Evolutionary conservation across 2,329 filamentous ascomycete genomes (phyloP), one percentile per base, ranked within the genome.

Genomic region (Sporothrix sp.): DNA sequence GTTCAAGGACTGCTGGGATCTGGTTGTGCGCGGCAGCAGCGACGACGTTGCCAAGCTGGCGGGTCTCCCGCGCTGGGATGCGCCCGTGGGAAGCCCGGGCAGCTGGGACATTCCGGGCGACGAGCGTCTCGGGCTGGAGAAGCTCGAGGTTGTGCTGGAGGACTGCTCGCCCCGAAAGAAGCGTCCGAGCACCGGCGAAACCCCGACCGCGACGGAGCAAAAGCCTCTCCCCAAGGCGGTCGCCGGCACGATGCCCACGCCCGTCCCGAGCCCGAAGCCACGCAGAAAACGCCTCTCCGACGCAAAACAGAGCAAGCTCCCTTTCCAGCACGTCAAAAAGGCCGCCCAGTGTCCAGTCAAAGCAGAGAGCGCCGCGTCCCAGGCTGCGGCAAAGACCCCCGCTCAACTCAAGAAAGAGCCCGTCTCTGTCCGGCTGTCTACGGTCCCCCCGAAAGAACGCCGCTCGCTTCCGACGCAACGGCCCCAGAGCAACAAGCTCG

Each of bases 1-100:
- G 52, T 83, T 97, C 56, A 90, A 91, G 62, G 85, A 94, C 56
- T 89, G 87, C 61, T 98, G 90, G 85, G 93, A 98, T 66, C 69
- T 96, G 54, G 81, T 97, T 16, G 85, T 98, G 32, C 82, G 81
- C 57, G 90, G 88, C 18, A 85, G 85, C 59, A 93, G 87, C 62
- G 93, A 98, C 63, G 82, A 89, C 56, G 84, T 98, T 35, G 93
- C 93, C 18, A 76, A 75, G 44, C 71, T 88, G 35, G 85, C 82
- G 14, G 78, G 78, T 20, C 65, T 84, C 23, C 78, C 79, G 4
- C 75, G 65, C 14, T 82, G 77, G 73, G 74, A 83, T 56, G 70
- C 73, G 55, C 73, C 76, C 18, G 66, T 72, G 35, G 72, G 73
- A 48, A 66, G 60, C 11, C 57, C 60, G n/a, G 47, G 54, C 39